Base-by-base conservation (phyloP, 2,329 filamentous ascomycete species). In the Cryphonectria nitschkei region DNA sequence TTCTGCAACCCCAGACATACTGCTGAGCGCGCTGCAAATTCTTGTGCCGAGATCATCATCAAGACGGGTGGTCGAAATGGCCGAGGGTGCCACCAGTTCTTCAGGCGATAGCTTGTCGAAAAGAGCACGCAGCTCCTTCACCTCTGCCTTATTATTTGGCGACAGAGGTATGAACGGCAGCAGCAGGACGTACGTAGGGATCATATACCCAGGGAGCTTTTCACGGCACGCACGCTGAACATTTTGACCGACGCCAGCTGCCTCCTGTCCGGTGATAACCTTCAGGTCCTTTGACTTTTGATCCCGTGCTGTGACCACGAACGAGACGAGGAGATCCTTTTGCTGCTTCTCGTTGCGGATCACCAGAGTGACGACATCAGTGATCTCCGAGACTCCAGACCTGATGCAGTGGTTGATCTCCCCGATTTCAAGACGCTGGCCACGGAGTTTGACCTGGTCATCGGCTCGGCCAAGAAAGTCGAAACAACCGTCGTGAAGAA, bases 371-470 rank as follows among this genome's bases (percentile, higher is more conserved):
- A 90, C 89, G 0, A 93, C 90, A 75, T 97, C 93, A 19, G 86
- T 83, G 11, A 96, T 81, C 0, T 82, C 82, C 0, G 79, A 73
- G 0, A 88, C 84, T 0, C 87, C 87, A 29, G 87, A 83, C 63
- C 89, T 90, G 75, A 97, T 93, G 11, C 92, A 88, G 65, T 95
- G 90, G 75, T 97, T 96, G 79, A 98, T 97, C 81, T 98, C 95
- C 0, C 92, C 93, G 72, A 97, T 92, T 77, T 98, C 95, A 0
- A 98, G 86, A 19, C 95, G 87, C 78, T 98, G 95, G 0, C 95
- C 95, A 14, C 95, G 89, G 3, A 98, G 86, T 79, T 98, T 98
- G 73, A 97, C 91, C 80, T 98, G 95, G 69, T 97, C 94, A 77
- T 98, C 95, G 7, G 92, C 92, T 19, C 95, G 89, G 2, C 95